Base-by-base conservation (phyloP, 208 protist genomes). In the Endotrypanum monterogeii region DNA sequence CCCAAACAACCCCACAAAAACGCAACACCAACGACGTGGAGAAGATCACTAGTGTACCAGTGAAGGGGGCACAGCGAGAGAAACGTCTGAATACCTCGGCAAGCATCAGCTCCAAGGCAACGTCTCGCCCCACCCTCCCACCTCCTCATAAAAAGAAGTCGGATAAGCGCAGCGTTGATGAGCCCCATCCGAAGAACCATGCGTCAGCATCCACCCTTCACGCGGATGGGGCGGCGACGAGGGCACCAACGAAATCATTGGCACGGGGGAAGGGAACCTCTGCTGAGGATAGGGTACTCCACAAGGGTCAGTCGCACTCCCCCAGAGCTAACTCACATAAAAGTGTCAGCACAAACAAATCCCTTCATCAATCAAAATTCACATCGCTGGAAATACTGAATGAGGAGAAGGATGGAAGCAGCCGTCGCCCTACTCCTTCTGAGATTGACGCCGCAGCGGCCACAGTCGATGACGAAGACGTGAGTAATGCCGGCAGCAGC, bases 371-470 rank as follows among this genome's bases (percentile, higher is more conserved):
- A 32, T 70, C 66, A 30, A 70, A 70, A 44, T 70, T 41, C 32
- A 70, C 66, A 16, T 44, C 46, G 25, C 18, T 70, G 25, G 66
- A 32, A 32, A 50, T 44, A 8, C 30, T 70, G 41, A 50, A 58
- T 14, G 50, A 1, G 2, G 14, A 70, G 18, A 7, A 56, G 30
- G 46, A 41, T 11, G 16, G 7, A 9, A 9, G 30, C 25, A 20
- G 41, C 9, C 28, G 39, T 57, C 32, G 66, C 18, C 66, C 12
- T 30, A 70, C 30, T 32, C 28, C 66, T 5, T 44, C 66, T 9
- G 66, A 70, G 30, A 70, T 70, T 5, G 66, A 70, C 50, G 66
- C 66, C 9, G 50, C 50, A 12, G 66, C 66, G 66, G 50, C 66
- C 14, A 8, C 41, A 25, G 50, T 70, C 25, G 66, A 70, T 16